Conservation (phyloP, 1,139 yeast genomes). For the Suhomyces panamericanus region DNA sequence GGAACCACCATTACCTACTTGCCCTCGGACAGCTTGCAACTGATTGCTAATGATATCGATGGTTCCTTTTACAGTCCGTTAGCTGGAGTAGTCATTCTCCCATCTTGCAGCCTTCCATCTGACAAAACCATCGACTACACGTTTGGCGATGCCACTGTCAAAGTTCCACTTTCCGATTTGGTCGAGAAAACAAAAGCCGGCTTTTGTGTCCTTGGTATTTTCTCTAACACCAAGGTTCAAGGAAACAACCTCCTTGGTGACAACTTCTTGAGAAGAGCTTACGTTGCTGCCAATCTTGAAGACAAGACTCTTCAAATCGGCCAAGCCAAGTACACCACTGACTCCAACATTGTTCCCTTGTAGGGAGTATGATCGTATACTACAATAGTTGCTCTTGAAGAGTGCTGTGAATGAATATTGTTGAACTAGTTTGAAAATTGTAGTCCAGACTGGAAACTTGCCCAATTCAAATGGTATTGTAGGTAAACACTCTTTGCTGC, state of each 20-base stretch:
- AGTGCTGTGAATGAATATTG: background rate
- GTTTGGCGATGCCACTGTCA: conserved; percentile 6
- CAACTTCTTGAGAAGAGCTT: conserved; percentile 32
- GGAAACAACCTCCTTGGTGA: conserved; percentile 25
- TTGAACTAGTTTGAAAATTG: no score
- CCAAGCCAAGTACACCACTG: conserved; percentile 15
- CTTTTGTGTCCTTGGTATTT: conserved; percentile 5
- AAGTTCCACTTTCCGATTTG: conserved; percentile 11
- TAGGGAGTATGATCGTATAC: background rate
- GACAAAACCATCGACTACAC: conserved; percentile 4
- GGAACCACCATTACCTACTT: conserved; percentile 65
- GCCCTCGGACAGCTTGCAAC: conserved; percentile 41
- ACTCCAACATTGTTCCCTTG: conserved; percentile 5
- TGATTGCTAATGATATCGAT: conserved; percentile 30
- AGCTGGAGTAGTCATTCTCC: conserved; percentile 1
- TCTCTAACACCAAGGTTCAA: background rate
- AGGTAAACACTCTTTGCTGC: no score
- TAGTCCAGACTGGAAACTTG: no score
- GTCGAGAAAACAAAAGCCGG: background rate
- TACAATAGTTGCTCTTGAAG: no score
- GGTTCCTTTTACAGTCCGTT: conserved; percentile 1
- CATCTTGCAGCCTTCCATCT: conserved; percentile 2
- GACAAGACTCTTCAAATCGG: conserved; percentile 28
- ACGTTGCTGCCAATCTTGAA: conserved; percentile 32
- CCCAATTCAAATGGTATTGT: no score